Base-by-base conservation (phyloP, 108 stramenopile genomes). In the Nitzschia sp. region DNA sequence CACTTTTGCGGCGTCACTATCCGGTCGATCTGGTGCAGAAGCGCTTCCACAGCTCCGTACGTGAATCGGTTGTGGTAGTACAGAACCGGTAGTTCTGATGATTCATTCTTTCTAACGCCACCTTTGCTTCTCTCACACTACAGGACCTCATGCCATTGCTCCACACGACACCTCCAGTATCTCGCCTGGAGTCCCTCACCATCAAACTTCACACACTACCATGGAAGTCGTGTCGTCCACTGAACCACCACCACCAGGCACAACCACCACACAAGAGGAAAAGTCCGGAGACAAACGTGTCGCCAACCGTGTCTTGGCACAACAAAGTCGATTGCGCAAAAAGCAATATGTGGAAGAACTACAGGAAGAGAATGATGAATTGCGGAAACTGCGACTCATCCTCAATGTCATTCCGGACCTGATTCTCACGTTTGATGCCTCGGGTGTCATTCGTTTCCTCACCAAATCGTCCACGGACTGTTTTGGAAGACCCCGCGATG, bases 331-430 rank as follows among this genome's bases (percentile, higher is more conserved):
- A 19, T 93, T 93, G 65, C 88, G 96, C 22, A 97, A 97, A 82
- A 97, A 97, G 77, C 86, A 90, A 63, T 90, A 86, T 58, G 89
- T 97, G 56, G 96, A 97, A 65, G 94, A 97, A 65, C 83, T 97
- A 51, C 89, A 87, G 78, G 89, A 87, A 53, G 88, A 93, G 63
- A 93, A 93, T 57, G 75, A 76, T 43, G 88, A 86, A 19, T 71
- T 93, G 29, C 75, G 89, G 53, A 76, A 89, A 12, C 89, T 90
- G 72, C 89, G 87, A 53, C 86, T 86, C 57, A 93, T 93, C 38
- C 80, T 93, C 7, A 72, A 78, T 19, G 80, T 83, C 6, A 90
- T 93, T 57, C 92, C 92, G 24, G 92, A 93, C 67, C 74, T 93
- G 0, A 80, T 93, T 59, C 87, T 93, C 37, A 89, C 87, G 0